Evolutionary conservation across 2,329 filamentous ascomycete genomes (phyloP).

Genomic region (Emergomyces orientalis): DNA sequence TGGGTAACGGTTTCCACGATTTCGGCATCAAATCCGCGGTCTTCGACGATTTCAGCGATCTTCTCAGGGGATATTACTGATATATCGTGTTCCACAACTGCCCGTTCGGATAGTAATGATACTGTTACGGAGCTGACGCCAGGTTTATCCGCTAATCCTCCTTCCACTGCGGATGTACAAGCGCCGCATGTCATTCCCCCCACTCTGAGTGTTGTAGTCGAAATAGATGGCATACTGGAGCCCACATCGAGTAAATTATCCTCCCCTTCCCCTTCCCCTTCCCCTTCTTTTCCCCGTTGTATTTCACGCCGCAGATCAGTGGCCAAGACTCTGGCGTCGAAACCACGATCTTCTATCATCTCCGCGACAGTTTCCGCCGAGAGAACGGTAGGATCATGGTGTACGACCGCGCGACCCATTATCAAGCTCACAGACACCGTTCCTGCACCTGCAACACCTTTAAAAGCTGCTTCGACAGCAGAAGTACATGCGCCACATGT

Average conservation of each 20-base stretch:
- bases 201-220: constrained; percentile 67
- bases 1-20: constrained; percentile 59
- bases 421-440: constrained; percentile 86
- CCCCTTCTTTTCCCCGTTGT: constrained; percentile 26
- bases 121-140: constrained; percentile 71
- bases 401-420: constrained; percentile 89
- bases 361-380: constrained; percentile 68
- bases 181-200: constrained; percentile 89
- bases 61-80: constrained; percentile 41
- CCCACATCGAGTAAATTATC: constrained; percentile 18
- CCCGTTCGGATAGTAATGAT: constrained; percentile 72
- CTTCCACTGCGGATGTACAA: constrained; percentile 76
- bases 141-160: constrained; percentile 63
- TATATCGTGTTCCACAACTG: constrained; percentile 73
- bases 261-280: constrained; percentile 20
- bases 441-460: constrained; percentile 67
- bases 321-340: constrained; percentile 80
- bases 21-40: constrained; percentile 42
- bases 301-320: constrained; percentile 59
- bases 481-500: constrained; percentile 89
- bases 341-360: constrained; percentile 83
- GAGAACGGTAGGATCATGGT: constrained; percentile 71
- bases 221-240: constrained; percentile 26
- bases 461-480: constrained; percentile 87
- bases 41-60: constrained; percentile 43